Conservation (phyloP, 2,329 filamentous ascomycete genomes). For the Coniochaeta prunicola region DNA sequence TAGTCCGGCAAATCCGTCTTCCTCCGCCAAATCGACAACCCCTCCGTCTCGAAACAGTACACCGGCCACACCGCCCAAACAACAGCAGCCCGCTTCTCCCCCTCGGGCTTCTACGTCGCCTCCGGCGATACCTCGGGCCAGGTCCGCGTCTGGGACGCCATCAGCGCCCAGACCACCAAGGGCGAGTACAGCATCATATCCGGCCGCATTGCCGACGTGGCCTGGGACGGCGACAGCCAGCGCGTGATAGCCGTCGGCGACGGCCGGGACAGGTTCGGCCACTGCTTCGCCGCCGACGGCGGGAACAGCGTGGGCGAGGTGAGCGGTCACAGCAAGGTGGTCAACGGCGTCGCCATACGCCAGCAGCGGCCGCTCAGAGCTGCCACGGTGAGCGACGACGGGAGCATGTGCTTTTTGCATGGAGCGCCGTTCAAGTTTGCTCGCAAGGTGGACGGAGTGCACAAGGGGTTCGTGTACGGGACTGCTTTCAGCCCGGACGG, state of each 20-base stretch:
- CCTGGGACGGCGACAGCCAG: slow-evolving; percentile 96
- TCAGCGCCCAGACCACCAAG: slow-evolving; percentile 78
- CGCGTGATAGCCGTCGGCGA: slow-evolving; percentile 94
- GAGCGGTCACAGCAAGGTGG: slow-evolving; percentile 78
- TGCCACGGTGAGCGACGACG: slow-evolving; percentile 86
- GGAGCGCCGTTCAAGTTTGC: slow-evolving; percentile 96
- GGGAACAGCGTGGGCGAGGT: slow-evolving; percentile 96
- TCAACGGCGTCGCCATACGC: slow-evolving; percentile 87
- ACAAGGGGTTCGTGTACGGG: slow-evolving; percentile 84
- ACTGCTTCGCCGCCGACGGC: slow-evolving; percentile 91
- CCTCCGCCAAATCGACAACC: slow-evolving; percentile 87
- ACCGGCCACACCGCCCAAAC: slow-evolving; percentile 83
- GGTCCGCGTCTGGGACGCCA: slow-evolving; percentile 88
- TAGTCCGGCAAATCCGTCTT: slow-evolving; percentile 96
- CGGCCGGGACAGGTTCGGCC: slow-evolving; percentile 86
- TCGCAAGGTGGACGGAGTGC: slow-evolving; percentile 67
- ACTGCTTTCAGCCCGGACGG: slow-evolving; percentile 89
- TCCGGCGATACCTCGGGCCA: slow-evolving; percentile 80
- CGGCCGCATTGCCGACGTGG: slow-evolving; percentile 90
- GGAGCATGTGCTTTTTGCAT: slow-evolving; percentile 83
- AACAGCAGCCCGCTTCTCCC: slow-evolving; percentile 88
- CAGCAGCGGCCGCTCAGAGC: slow-evolving; percentile 86
- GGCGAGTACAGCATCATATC: slow-evolving; percentile 93
- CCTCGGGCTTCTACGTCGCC: slow-evolving; percentile 90
- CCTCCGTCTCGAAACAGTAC: slow-evolving; percentile 79